Base-by-base conservation (phyloP, 2,329 filamentous ascomycete genomes). In the Lachnellula subtilissima region DNA sequence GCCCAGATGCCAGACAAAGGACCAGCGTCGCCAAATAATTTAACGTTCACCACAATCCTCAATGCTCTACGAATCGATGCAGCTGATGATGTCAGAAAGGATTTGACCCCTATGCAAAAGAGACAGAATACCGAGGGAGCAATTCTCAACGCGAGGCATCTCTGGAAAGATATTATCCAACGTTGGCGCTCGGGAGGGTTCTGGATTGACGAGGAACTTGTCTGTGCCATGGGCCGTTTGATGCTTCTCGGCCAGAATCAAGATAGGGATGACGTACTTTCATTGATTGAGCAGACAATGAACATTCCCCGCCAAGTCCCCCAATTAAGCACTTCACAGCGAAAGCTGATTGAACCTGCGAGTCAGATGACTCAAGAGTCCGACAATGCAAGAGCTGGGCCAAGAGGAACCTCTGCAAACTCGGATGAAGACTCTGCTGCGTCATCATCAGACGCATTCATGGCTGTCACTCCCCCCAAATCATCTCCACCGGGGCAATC, bases 21-120 rank as follows among this genome's bases (percentile, higher is more conserved):
- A 0, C 69, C 79, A 0, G 80, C 82, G 35, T 75, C 85, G 17
- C 86, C 92, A 3, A 83, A 95, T 72, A 72, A 76, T 61, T 65
- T 81, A 53, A 97, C 93, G 0, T 99, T 91, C 68, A 89, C 88
- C 0, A 91, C 84, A 47, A 88, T 99, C 58, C 70, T 99, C 51
- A 88, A 91, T 65, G 89, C 87, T 3, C 79, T 97, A 50, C 81
- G 84, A 48, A 71, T 76, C 45, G 70, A 77, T 39, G 70, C 74
- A 11, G 68, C 68, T 64, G 25, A 28, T 23, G 54, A 57, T 42
- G 32, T 59, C 57, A 42, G 69, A 65, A 55, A 48, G 48, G 28
- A 59, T 67, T 50, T 65, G 66, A 57, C 64, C 64, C 67, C 61
- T 9, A 56, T 63, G 52, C 65, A 61, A 54, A 61, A 66, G 48